phyloP scores from a whole-genome alignment of 2,329 filamentous ascomycete genomes.

The Talaromyces verruculosus region DNA sequence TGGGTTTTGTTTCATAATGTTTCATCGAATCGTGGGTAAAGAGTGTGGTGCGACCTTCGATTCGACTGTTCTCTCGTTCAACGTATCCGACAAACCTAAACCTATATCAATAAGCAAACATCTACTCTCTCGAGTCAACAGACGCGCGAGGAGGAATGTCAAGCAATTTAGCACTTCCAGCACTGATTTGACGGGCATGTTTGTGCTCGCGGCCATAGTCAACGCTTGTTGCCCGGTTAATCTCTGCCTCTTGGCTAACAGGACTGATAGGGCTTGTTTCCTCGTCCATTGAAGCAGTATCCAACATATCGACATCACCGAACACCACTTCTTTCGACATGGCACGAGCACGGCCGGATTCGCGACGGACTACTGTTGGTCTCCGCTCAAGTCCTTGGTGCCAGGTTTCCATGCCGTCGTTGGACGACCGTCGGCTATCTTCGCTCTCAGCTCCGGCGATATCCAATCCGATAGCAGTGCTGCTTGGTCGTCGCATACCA shows the following conservation, averaged over 20 bases:
- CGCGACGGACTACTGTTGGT: conserved; percentile 64
- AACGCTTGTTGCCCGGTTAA: conserved; percentile 70
- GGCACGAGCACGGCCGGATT: conserved; percentile 52
- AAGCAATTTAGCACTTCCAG: conserved; percentile 73
- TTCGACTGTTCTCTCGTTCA: neutral
- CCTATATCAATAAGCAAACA: neutral
- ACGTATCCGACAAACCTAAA: neutral
- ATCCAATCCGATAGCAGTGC: conserved; percentile 53
- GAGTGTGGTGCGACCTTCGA: conserved; percentile 6
- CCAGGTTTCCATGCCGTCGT: conserved; percentile 45
- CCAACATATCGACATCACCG: conserved; percentile 49
- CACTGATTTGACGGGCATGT: conserved; percentile 71
- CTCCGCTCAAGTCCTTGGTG: conserved; percentile 56
- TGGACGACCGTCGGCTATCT: conserved; percentile 21
- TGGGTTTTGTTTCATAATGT: neutral
- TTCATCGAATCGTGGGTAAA: neutral
- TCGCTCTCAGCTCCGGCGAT: conserved; percentile 51
- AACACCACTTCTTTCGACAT: conserved; percentile 60
- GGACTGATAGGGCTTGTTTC: conserved; percentile 16
- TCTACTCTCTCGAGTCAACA: conserved; percentile 42
- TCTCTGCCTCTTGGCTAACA: conserved; percentile 26
- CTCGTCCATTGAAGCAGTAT: conserved; percentile 24
- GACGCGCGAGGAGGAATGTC: conserved; percentile 62
- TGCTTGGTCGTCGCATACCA: conserved; percentile 42
- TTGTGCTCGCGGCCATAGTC: conserved; percentile 65